Base-by-base conservation (phyloP, 495 filamentous ascomycete species). In the Trichocladium uniseriatum region DNA sequence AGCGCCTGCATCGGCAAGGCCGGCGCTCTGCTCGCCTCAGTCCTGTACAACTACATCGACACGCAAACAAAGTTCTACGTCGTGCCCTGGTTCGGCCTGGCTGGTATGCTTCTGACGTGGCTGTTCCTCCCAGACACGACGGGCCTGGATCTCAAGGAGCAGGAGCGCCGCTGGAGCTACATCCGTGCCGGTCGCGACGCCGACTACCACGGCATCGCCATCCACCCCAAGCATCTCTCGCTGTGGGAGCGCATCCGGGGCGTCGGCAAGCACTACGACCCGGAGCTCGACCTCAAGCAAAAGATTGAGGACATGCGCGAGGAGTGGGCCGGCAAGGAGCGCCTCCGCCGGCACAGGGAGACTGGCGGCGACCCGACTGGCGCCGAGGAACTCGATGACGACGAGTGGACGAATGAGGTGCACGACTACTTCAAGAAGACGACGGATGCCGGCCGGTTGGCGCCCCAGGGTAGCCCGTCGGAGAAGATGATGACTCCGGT, bases 111-210 rank as follows among this genome's bases (percentile, higher is more conserved):
- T 18, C 57, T 94, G 32, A 94, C 88, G 10, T 76, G 66, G 41
- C 46, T 91, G 47, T 95, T 88, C 76, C 80, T 94, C 3, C 89
- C 89, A 2, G 89, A 94, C 60, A 95, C 89, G 54, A 95, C 89
- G 10, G 89, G 89, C 38, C 81, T 94, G 11, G 89, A 94, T 57
- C 79, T 95, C 40, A 91, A 92, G 74, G 89, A 95, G 66, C 89
- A 94, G 68, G 89, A 95, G 67, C 83, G 88, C 39, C 79, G 89
- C 49, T 95, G 86, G 85, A 61, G 72, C 36, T 94, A 78, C 65
- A 81, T 95, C 61, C 81, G 86, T 34, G 68, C 77, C 0, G 86
- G 87, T 53, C 79, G 79, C 34, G 81, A 80, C 52, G 51, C 76
- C 16, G 86, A 94, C 19, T 94, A 95, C 69, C 88, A 92, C 65